Evolutionary conservation across 768 basidiomycete genomes (phyloP).

Genomic region (Trichaptum fuscoviolaceum): DNA sequence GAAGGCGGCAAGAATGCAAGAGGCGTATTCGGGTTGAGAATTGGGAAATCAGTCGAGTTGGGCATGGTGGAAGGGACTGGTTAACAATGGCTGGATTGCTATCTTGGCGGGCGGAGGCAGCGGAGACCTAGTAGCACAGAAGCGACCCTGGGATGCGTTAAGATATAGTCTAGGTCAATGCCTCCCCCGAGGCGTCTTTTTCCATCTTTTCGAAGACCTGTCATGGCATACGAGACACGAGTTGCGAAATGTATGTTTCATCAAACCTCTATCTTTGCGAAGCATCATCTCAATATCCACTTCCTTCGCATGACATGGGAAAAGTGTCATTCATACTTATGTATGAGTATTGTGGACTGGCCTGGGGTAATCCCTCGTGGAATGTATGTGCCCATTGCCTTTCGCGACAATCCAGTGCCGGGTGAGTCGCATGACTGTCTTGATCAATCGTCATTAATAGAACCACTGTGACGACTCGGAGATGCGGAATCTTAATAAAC

Average conservation of each 20-base stretch:
- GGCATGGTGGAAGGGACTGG: background rate
- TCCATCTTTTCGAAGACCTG: no score
- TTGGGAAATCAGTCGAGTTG: background rate
- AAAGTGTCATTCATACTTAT: no score
- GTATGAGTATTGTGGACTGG: no score
- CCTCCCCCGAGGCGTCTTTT: background rate
- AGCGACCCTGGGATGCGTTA: background rate
- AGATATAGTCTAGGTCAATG: background rate
- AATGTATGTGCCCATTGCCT: no score
- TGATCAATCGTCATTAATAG: no score
- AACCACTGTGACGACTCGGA: no score
- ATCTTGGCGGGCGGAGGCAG: background rate
- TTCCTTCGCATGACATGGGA: no score
- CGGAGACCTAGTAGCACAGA: background rate
- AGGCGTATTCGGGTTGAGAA: constrained; percentile 26
- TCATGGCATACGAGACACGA: no score
- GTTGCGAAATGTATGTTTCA: background rate
- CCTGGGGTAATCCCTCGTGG: no score
- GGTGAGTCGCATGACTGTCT: no score
- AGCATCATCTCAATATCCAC: background rate
- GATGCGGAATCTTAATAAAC: no score
- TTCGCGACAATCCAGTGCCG: no score
- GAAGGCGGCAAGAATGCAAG: constrained; percentile 26
- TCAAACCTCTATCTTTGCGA: background rate
- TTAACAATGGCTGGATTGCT: background rate